These are phyloP conservation scores for Paspalum notatum DNA, from an alignment of 176 grass and related monocot genomes.

Conservation along the genomic window DNA sequence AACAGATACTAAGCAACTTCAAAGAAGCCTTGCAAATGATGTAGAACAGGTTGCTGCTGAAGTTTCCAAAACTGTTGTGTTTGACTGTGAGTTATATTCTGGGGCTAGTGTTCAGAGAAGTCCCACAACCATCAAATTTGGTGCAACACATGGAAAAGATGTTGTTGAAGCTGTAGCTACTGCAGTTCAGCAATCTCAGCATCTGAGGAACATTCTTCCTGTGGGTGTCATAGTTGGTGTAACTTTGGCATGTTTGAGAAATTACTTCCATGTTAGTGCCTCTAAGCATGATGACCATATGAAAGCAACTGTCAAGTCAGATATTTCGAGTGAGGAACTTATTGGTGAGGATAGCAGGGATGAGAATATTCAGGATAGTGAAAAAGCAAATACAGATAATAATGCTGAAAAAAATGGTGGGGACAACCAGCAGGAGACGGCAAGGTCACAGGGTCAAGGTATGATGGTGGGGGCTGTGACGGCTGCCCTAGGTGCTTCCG, in stretches of 20 bases:
- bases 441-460: constrained; percentile 49
- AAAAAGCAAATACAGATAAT: constrained; percentile 34
- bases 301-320: constrained; percentile 41
- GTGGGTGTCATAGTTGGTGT: constrained; percentile 82
- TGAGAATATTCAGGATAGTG: constrained; percentile 21
- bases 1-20: constrained; percentile 52
- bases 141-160: constrained; percentile 52
- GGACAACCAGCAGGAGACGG: constrained; percentile 40
- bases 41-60: constrained; percentile 60
- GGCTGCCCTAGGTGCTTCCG: constrained; percentile 87
- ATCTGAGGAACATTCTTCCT: constrained; percentile 83
- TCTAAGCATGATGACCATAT: constrained; percentile 50
- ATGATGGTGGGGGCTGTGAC: constrained; percentile 93
- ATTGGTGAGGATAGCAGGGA: constrained; percentile 34
- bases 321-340: constrained; percentile 37
- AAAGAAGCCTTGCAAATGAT: constrained; percentile 59
- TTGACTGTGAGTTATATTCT: constrained; percentile 62
- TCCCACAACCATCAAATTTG: constrained; percentile 59
- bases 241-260: constrained; percentile 79
- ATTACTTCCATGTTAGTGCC: constrained; percentile 63
- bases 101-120: constrained; percentile 45
- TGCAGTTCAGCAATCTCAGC: constrained; percentile 59
- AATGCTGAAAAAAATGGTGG: constrained; percentile 18
- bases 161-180: constrained; percentile 69
- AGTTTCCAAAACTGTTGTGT: constrained; percentile 61